Evolutionary conservation across 345 rosid genomes (phyloP).

Genomic region (Sisymbrium irio): DNA sequence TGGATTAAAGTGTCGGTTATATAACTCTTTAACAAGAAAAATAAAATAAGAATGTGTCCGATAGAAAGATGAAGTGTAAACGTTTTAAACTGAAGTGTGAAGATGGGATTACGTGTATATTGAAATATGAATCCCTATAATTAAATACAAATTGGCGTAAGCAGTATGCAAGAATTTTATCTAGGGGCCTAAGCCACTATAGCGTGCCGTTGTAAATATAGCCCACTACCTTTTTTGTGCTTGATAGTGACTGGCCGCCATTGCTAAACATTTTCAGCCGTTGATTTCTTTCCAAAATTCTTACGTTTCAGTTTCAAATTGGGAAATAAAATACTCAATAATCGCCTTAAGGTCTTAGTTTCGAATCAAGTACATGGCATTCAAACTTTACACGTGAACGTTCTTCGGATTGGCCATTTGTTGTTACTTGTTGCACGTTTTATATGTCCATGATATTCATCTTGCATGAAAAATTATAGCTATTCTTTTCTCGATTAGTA

Average conservation of each 20-base stretch:
- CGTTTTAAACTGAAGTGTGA: conserved; percentile 21
- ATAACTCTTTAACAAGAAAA: not conserved
- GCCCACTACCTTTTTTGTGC: conserved; percentile 6
- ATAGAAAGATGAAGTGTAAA: conserved; percentile 14
- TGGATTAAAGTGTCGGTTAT: not conserved
- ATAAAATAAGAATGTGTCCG: not conserved
- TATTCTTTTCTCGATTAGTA: not conserved
- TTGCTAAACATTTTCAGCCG: not conserved
- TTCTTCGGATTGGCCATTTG: not conserved
- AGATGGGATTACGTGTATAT: conserved; percentile 26
- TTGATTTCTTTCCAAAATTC: not conserved
- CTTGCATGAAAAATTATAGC: not conserved
- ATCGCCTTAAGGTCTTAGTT: not conserved
- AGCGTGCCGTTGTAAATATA: conserved; percentile 6
- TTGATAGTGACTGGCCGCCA: conserved; percentile 17
- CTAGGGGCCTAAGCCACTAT: not conserved
- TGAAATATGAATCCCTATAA: not conserved
- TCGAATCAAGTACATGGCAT: not conserved
- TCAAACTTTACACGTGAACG: not conserved
- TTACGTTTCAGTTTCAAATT: not conserved
- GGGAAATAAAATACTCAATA: not conserved
- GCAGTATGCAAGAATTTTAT: not conserved
- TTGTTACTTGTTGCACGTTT: not conserved
- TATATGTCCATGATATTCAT: not conserved
- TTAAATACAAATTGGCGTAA: not conserved